These are phyloP conservation scores for Sonneratia alba DNA, from an alignment of 345 rosid genomes.

Conservation along the genomic window DNA sequence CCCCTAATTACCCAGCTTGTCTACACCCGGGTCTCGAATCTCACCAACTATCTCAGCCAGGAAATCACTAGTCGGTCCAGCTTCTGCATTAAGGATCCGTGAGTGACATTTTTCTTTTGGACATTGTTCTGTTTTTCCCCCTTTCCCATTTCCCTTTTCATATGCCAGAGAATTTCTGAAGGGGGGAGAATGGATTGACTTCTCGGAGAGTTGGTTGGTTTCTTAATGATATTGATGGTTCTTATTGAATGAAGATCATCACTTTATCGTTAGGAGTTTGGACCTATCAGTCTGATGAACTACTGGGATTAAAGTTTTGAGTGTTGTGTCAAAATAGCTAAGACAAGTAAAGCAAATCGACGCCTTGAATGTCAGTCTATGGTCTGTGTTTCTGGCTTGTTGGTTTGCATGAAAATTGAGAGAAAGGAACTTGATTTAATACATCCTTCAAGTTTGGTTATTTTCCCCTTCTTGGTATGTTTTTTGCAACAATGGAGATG, in stretches of 20 bases:
- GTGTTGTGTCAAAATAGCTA: neutral
- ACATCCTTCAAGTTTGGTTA: neutral
- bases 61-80: slow-evolving; percentile 40
- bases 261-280: neutral
- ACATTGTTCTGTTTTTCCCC: neutral
- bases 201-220: neutral
- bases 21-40: slow-evolving; percentile 36
- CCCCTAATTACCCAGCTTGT: slow-evolving; percentile 20
- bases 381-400: neutral
- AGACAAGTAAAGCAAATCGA: neutral
- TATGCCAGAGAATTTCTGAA: neutral
- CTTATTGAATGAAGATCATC: slow-evolving; percentile 2
- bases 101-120: slow-evolving; percentile 14
- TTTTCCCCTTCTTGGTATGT: neutral
- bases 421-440: neutral
- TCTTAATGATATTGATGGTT: neutral
- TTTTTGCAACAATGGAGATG: neutral
- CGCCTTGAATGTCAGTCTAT: neutral
- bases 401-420: neutral
- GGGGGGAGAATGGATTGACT: neutral
- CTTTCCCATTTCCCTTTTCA: neutral
- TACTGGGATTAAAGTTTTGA: neutral
- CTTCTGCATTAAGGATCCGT: slow-evolving; percentile 75
- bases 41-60: slow-evolving; percentile 38
- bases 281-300: neutral